These are phyloP conservation scores for Aspergillus fijiensis DNA, from an alignment of 2,329 filamentous ascomycete species.

Conservation along the genomic window DNA sequence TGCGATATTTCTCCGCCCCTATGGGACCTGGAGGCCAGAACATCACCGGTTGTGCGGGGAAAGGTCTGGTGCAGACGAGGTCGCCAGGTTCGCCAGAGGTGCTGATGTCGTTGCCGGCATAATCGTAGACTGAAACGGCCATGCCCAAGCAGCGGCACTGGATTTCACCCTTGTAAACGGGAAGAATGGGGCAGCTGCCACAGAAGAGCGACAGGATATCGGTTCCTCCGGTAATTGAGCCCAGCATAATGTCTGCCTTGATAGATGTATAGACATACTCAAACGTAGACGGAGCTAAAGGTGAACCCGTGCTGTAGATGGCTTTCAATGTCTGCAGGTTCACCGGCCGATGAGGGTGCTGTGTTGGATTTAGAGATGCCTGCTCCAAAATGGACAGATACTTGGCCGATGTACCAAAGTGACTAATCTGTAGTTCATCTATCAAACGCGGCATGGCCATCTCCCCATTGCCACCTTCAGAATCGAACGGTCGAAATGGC, in stretches of 20 bases:
- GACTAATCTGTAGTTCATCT: conserved; percentile 76
- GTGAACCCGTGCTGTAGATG: conserved; percentile 92
- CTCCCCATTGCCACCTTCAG: conserved; percentile 62
- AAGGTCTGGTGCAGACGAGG: conserved; percentile 80
- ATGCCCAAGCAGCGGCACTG: conserved; percentile 77
- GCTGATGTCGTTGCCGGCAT: conserved; percentile 58
- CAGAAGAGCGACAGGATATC: conserved; percentile 97
- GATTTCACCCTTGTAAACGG: conserved; percentile 71
- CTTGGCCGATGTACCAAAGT: conserved; percentile 93
- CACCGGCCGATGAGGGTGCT: conserved; percentile 46
- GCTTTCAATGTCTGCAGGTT: conserved; percentile 63
- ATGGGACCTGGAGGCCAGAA: conserved; percentile 71
- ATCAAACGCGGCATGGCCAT: conserved; percentile 81
- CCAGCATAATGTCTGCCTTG: conserved; percentile 76
- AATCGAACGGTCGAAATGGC: conserved; percentile 70
- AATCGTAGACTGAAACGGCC: conserved; percentile 63
- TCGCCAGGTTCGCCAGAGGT: conserved; percentile 73
- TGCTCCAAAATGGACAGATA: conserved; percentile 91
- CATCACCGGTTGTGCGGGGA: conserved; percentile 85
- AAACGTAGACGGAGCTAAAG: conserved; percentile 89
- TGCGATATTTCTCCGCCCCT: conserved; percentile 73
- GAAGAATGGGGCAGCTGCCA: conserved; percentile 73
- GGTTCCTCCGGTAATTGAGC: conserved; percentile 91
- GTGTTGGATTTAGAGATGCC: conserved; percentile 62
- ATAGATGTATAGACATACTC: conserved; percentile 84